Evolutionary conservation across 2,329 filamentous ascomycete genomes (phyloP), one percentile per base, ranked within the genome.

Genomic region (Phialophora tarda): DNA sequence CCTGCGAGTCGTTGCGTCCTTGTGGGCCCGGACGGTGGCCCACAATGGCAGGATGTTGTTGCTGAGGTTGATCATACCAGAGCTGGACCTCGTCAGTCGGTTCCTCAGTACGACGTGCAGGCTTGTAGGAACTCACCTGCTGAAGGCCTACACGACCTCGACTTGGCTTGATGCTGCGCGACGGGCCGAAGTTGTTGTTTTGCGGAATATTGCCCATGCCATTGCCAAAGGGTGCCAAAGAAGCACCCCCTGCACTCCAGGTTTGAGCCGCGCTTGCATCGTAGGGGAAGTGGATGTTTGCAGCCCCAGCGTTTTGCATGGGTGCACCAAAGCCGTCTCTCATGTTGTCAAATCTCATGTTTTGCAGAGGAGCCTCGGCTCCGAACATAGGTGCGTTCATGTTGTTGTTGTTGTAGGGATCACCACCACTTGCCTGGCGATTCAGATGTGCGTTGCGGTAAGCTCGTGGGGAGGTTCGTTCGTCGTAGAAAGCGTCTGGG

Each of bases 241-340:
- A 72, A 93, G 84, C 69, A 86, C 84, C 88, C 62, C 88, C 87
- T 70, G 92, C 89, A 77, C 89, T 91, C 93, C 93, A 97, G 23
- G 89, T 88, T 75, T 92, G 90, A n/a, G 85, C 84, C n/a, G 81
- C 79, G 65, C 82, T 81, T 75, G 88, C 87, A 74, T 93, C 91
- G 72, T 93, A 90, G 65, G 83, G 85, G 70, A 91, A 89, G 60
- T 82, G 82, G 44, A 68, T 65, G 64, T 84, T 86, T 64, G 81
- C 82, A 69, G 83, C 83, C 73, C 83, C 83, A 75, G 82, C 86
- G 72, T 85, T 82, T 72, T 83, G 82, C 77, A 73, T 70, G 10
- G 64, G 64, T 38, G 48, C 67, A 24, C 64, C 68, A 57, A 72
- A 73, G 44, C 64, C 66, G 62, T 82, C 88, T 79, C 83, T 90